Base-by-base conservation (phyloP, 352 stramenopile genomes). In the Hyaloperonospora arabidopsidis region DNA sequence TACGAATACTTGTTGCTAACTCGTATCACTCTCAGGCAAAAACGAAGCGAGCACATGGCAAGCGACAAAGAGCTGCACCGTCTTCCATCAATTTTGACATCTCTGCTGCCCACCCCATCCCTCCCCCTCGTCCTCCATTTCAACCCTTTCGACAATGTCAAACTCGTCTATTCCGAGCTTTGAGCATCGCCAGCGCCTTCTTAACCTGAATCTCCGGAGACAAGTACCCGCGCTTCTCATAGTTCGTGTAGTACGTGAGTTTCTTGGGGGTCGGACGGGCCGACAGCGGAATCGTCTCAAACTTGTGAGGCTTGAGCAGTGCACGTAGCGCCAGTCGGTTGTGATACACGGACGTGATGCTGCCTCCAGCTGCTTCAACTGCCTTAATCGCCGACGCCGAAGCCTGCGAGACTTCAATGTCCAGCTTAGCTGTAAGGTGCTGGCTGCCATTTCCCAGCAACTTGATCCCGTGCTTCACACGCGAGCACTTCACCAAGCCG, bases 201-300 rank as follows among this genome's bases (percentile, higher is more conserved):
- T 91, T 86, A 55, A 97, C 83, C 86, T 98, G 95, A 54, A 98
- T 89, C 75, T 98, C 87, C 0, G 95, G 90, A 67, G 93, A 97
- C 60, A 99, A 70, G 81, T 98, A 99, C 45, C 96, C 96, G 58
- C 96, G 82, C 66, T 97, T 96, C 36, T 96, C 86, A 70, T 89
- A 97, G 80, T 97, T 82, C 32, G 91, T 95, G 81, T 98, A 99
- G 76, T 98, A 98, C 49, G 83, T 76, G 80, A 98, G 96, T 65
- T 97, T 95, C 73, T 97, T 97, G 23, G 95, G 95, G 41, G 89
- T 90, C 40, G 97, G 96, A 55, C 95, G 86, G 15, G 96, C 95
- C 48, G 85, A 77, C 73, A 92, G 91, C 25, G 96, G 96, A 23
- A 98, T 67, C 22, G 75, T 76, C 55, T 96, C 84, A 60, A 98